phyloP scores from a whole-genome alignment of 495 filamentous ascomycete genomes.

The Penicillium flavigenum region DNA sequence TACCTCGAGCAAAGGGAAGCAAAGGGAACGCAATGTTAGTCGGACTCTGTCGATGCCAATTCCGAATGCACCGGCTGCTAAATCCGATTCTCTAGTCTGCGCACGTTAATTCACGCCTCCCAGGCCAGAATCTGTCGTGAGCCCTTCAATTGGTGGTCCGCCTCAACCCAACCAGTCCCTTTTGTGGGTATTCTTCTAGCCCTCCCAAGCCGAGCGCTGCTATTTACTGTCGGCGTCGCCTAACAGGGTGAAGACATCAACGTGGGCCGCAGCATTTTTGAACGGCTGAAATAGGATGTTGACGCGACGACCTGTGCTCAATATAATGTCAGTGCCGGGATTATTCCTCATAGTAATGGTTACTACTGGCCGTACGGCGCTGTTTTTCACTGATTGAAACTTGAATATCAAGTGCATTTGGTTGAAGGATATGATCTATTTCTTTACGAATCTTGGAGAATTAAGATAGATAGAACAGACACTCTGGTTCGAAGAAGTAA shows the following conservation, averaged over 20 bases:
- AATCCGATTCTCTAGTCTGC: constrained; percentile 4
- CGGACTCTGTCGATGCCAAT: constrained; percentile 3
- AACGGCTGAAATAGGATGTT: background rate
- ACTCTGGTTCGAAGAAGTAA: constrained; percentile 30
- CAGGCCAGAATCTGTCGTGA: no score
- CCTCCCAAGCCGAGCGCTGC: background rate
- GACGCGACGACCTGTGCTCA: background rate
- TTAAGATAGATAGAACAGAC: no score
- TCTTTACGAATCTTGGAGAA: no score
- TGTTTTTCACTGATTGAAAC: constrained; percentile 1
- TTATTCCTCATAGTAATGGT: background rate
- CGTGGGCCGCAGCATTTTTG: background rate
- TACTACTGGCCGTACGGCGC: background rate
- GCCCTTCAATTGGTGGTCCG: background rate
- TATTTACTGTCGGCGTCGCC: constrained; percentile 7
- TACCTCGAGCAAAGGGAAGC: no score
- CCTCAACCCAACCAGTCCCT: background rate
- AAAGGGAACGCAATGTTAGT: background rate
- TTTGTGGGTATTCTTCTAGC: background rate
- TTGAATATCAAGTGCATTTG: background rate
- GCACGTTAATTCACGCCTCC: background rate
- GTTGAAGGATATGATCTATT: background rate
- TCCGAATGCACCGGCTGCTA: constrained; percentile 9
- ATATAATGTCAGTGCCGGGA: constrained; percentile 4
- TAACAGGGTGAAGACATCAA: constrained; percentile 1